Percentiles rank a stretch among this genome's conserved stretches.
Evolutionary conservation across 2,329 filamentous ascomycete genomes (phyloP).

Genomic region (Aspergillus hortae): DNA sequence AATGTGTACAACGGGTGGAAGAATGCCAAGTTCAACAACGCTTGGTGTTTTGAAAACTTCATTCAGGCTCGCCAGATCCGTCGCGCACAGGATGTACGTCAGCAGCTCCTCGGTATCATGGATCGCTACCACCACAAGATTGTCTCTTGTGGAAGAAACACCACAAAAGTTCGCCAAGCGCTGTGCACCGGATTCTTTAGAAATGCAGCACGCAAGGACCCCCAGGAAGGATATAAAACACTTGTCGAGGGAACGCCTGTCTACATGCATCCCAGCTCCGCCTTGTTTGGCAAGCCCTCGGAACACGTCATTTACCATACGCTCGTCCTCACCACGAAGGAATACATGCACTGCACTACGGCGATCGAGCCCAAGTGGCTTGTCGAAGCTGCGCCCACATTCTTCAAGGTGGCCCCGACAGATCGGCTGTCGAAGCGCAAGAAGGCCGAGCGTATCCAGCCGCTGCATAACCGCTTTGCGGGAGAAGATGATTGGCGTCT

Average conservation of each 20-base stretch:
- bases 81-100: constrained; percentile 84
- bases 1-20: constrained; percentile 99
- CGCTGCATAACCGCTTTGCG: constrained; percentile 87
- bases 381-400: constrained; percentile 94
- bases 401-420: constrained; percentile 93
- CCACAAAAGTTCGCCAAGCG: constrained; percentile 79
- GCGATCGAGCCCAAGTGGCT: constrained; percentile 91
- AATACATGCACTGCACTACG: constrained; percentile 96
- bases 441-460: constrained; percentile 91
- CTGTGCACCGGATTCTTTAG: constrained; percentile 94
- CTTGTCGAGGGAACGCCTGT: constrained; percentile 92
- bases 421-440: constrained; percentile 86
- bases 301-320: constrained; percentile 93
- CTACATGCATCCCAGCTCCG: constrained; percentile 87
- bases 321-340: constrained; percentile 60
- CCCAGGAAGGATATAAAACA: constrained; percentile 96
- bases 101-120: constrained; percentile 92
- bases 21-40: constrained; percentile 70
- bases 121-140: constrained; percentile 81
- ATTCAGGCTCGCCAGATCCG: constrained; percentile 88
- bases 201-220: constrained; percentile 90
- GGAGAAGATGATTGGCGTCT: constrained; percentile 94
- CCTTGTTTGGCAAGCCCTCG: constrained; percentile 90
- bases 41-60: constrained; percentile 98
- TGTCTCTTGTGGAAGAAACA: constrained; percentile 81